Evolutionary conservation across 2,329 filamentous ascomycete genomes (phyloP).

Genomic region (Neospermospora avenae): DNA sequence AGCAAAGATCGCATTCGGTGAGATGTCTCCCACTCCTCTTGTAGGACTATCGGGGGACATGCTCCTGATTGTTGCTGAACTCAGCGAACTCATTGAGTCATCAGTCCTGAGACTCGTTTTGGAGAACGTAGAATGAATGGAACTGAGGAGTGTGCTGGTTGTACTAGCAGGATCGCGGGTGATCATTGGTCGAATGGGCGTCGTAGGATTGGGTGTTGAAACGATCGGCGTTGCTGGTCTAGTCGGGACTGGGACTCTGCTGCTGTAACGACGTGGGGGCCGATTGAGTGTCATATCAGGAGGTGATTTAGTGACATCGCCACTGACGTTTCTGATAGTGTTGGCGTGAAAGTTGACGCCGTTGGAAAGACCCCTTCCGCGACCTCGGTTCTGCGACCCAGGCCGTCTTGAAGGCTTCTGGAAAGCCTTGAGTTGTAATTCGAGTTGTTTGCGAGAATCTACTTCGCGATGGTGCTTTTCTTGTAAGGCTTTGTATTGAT

Average conservation of each 20-base stretch:
- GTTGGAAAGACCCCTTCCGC: conserved; percentile 16
- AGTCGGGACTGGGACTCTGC: not conserved
- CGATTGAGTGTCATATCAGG: not conserved
- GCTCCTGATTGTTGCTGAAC: conserved; percentile 13
- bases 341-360: not conserved
- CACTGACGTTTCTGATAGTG: not conserved
- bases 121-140: conserved; percentile 23
- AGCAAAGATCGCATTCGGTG: not conserved
- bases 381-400: conserved; percentile 13
- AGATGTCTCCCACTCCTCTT: not conserved
- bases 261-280: not conserved
- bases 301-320: no score
- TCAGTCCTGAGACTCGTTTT: conserved; percentile 10
- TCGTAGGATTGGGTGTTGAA: conserved; percentile 16
- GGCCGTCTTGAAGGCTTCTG: conserved; percentile 11
- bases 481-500: conserved; percentile 23
- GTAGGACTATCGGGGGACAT: conserved; percentile 20
- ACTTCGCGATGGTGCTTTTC: conserved; percentile 24
- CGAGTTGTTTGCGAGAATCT: conserved; percentile 15
- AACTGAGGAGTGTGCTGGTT: conserved; percentile 21
- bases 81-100: conserved; percentile 21
- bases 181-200: conserved; percentile 15
- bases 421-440: conserved; percentile 16
- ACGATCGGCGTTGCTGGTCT: conserved; percentile 1
- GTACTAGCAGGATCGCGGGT: conserved; percentile 17